Percentiles rank a stretch among this genome's conserved stretches.
Evolutionary conservation across 306 rosid genomes (phyloP).

Genomic region (Lathyrus sativus): DNA sequence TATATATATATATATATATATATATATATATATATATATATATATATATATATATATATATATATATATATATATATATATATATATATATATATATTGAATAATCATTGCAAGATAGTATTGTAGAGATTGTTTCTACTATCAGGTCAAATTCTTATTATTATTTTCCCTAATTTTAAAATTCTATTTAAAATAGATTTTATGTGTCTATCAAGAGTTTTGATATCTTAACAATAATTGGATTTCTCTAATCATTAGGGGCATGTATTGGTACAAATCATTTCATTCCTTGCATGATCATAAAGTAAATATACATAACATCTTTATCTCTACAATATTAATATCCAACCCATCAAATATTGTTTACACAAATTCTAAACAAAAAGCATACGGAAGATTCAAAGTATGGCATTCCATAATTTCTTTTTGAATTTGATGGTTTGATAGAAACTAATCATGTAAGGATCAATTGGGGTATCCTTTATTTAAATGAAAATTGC

Average conservation of each 20-base stretch:
- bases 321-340: neutral
- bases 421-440: neutral
- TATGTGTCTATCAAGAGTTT: neutral
- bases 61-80: no score
- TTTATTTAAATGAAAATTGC: neutral
- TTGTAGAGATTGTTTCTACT: no score
- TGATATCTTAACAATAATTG: neutral
- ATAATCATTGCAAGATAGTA: no score
- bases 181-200: no score
- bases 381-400: neutral
- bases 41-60: no score
- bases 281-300: no score
- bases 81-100: no score
- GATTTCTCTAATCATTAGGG: constrained; percentile 1
- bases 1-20: no score
- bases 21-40: no score
- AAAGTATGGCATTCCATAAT: neutral
- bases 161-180: no score
- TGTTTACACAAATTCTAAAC: neutral
- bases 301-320: no score
- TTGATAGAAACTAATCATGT: neutral
- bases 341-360: neutral
- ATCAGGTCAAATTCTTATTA: no score
- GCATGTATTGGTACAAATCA: neutral
- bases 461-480: neutral